Percentiles rank a stretch among this genome's conserved stretches.
phyloP scores from a whole-genome alignment of 1,284 basidiomycete species.

The Ustilago tritici region DNA sequence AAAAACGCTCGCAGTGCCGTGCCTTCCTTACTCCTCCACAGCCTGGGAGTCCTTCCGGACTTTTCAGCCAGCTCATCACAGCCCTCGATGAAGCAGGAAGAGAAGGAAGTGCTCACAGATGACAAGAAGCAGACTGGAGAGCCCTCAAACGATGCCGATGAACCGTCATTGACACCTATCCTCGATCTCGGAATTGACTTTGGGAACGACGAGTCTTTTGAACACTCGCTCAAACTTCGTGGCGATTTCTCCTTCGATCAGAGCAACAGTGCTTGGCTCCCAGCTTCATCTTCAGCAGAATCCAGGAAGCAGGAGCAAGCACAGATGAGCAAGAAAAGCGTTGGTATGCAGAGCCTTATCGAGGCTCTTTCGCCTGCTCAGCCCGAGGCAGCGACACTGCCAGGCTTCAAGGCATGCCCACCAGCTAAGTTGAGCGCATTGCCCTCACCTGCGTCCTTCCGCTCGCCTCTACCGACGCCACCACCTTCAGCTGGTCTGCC shows the following conservation, averaged over 20 bases:
- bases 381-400: constrained; percentile 29
- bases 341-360: constrained; percentile 33
- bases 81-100: constrained; percentile 4
- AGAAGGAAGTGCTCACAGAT: constrained; percentile 15
- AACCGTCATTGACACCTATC: constrained; percentile 49
- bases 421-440: constrained; percentile 8
- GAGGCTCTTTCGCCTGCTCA: constrained; percentile 34
- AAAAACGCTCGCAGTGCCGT: constrained; percentile 42
- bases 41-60: constrained; percentile 44
- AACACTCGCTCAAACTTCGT: constrained; percentile 36
- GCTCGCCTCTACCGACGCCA: constrained; percentile 36
- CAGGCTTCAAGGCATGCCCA: constrained; percentile 23
- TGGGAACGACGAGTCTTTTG: constrained; percentile 34
- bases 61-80: constrained; percentile 18
- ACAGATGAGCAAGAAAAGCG: constrained; percentile 18
- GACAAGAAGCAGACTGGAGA: constrained; percentile 3
- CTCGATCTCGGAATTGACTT: constrained; percentile 54
- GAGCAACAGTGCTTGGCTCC: constrained; percentile 7
- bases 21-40: constrained; percentile 51
- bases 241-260: constrained; percentile 38
- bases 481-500: constrained; percentile 43
- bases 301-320: not conserved
- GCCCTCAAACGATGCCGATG: constrained; percentile 25
- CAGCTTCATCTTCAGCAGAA: constrained; percentile 1
- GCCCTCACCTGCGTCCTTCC: constrained; percentile 16